A percentile compares a stretch with the other conserved stretches of the same genome.
These are phyloP conservation scores for Botrytis sinoallii DNA, from an alignment of 2,329 filamentous ascomycete species.

Conservation along the genomic window DNA sequence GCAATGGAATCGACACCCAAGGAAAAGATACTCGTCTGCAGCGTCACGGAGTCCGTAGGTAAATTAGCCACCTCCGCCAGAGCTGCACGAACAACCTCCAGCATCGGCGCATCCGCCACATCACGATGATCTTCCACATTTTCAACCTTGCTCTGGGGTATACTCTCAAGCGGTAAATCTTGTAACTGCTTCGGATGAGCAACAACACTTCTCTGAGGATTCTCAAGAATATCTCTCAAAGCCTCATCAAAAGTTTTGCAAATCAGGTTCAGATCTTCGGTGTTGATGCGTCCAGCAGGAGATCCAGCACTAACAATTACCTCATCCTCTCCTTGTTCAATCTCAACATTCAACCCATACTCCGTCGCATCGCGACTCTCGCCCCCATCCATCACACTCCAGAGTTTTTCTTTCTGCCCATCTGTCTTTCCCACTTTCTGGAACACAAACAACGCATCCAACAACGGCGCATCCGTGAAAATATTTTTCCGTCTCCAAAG, in stretches of 20 bases:
- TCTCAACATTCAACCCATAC: constrained; percentile 13
- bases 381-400: background rate
- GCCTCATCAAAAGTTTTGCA: background rate
- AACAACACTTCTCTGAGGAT: background rate
- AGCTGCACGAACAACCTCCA: background rate
- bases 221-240: constrained; percentile 8
- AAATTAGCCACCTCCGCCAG: background rate
- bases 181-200: background rate
- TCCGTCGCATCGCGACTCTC: constrained; percentile 12
- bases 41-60: background rate
- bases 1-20: background rate
- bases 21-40: background rate
- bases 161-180: background rate
- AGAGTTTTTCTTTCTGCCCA: background rate
- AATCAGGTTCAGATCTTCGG: constrained; percentile 1
- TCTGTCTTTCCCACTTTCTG: background rate
- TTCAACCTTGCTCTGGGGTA: background rate
- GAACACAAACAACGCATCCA: constrained; percentile 14
- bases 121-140: background rate
- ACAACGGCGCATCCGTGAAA: background rate
- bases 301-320: background rate
- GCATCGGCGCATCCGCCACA: background rate
- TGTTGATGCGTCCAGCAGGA: constrained; percentile 7
- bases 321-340: background rate
- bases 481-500: background rate